Evolutionary conservation across 2,329 filamentous ascomycete genomes (phyloP), one percentile per base, ranked within the genome.

Genomic region (Fusarium ramigenum): DNA sequence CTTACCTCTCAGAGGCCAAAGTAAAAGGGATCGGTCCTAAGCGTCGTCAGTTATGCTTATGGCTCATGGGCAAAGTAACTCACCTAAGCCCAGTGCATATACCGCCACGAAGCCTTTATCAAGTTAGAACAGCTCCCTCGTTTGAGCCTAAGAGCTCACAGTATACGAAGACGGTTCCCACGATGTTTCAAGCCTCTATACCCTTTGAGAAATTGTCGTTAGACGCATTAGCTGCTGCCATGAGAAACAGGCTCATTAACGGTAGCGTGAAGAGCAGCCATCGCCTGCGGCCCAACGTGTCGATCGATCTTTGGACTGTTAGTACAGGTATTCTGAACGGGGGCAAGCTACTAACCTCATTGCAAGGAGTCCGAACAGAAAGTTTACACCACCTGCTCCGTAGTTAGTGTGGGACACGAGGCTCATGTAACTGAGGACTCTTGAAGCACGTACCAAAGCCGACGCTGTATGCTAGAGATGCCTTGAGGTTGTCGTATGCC

Each of bases 31-130:
- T n/a, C n/a, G n/a, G n/a, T n/a, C n/a, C n/a, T n/a, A n/a, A n/a
- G n/a, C n/a, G n/a, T n/a, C n/a, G n/a, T n/a, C n/a, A n/a, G n/a
- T n/a, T n/a, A n/a, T n/a, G n/a, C n/a, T n/a, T n/a, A n/a, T n/a
- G n/a, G n/a, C n/a, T n/a, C 14, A 18, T 7, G 4, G 25, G 34
- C 2, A 1, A 1, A 6, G 7, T 25, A 4, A 16, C 30, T n/a
- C 14, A 57, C 54, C 54, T 5, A 57, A 11, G 4, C 54, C 40
- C 5, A 30, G 54, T 2, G 40, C 15, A 44, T 57, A 44, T 3
- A 40, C 40, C 5, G 54, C 54, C 3, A 36, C 54, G 7, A 57
- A 57, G 3, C 21, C 54, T 57, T 3, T 8, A 18, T 23, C 42
- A 18, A 23, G 9, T 43, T 10, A 43, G 42, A 23, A 43, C 9